Conservation (phyloP, 768 basidiomycete genomes). For the Lentinula aciculospora region DNA sequence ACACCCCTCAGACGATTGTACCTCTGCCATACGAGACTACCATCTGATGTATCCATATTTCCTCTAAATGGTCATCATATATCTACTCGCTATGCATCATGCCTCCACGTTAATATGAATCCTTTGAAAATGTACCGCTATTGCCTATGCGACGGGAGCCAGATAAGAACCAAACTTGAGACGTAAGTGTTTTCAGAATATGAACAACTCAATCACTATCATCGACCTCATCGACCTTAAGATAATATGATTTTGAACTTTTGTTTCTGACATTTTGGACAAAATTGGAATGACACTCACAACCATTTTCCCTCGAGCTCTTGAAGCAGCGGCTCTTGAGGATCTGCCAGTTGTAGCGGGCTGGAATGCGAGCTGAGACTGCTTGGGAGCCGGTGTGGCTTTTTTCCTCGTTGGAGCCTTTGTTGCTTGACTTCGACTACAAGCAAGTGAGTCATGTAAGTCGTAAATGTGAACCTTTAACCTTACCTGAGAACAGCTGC, state of each 20-base stretch:
- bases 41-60: conserved; percentile 43
- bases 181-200: not conserved
- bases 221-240: conserved; percentile 15
- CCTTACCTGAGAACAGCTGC: conserved; percentile 60
- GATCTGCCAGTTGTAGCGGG: conserved; percentile 46
- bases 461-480: not conserved
- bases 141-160: not conserved
- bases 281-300: conserved; percentile 21
- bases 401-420: conserved; percentile 50
- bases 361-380: conserved; percentile 58
- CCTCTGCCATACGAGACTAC: conserved; percentile 95
- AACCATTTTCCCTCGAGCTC: conserved; percentile 59
- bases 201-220: conserved; percentile 16
- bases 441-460: not conserved
- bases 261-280: not conserved
- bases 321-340: conserved; percentile 64
- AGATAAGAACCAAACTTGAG: not conserved
- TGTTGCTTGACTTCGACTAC: conserved; percentile 34
- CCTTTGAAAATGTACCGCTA: not conserved
- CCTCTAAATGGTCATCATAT: not conserved
- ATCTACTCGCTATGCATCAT: not conserved
- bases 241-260: not conserved
- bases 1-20: conserved; percentile 88
- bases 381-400: conserved; percentile 33
- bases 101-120: not conserved